Percentiles rank a stretch among this genome's conserved stretches.
These are phyloP conservation scores for Crinitomyces ghanaensis DNA, from an alignment of 805 yeast species.

Conservation along the genomic window DNA sequence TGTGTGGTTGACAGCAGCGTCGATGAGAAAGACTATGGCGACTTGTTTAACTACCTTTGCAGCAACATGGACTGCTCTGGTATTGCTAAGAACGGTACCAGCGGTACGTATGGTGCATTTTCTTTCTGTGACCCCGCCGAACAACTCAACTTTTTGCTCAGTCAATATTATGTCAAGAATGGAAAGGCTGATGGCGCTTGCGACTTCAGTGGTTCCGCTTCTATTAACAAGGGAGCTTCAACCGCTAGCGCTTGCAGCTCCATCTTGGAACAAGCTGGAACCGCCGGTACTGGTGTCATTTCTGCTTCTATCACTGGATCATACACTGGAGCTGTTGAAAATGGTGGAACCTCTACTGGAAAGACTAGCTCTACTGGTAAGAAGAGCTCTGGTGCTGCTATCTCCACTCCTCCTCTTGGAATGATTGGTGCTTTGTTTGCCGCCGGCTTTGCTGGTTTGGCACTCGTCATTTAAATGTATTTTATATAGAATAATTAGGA, in stretches of 20 bases:
- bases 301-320: conserved; percentile 30
- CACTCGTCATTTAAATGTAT: conserved; percentile 13
- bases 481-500: no score
- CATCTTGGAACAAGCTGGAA: conserved; percentile 52
- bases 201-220: conserved; percentile 60
- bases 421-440: conserved; percentile 13
- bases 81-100: conserved; percentile 47
- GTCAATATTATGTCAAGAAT: conserved; percentile 47
- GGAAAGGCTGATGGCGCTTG: conserved; percentile 43
- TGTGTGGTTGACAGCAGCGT: conserved; percentile 52
- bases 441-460: conserved; percentile 14
- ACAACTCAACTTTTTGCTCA: conserved; percentile 54
- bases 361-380: conserved; percentile 4
- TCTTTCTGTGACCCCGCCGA: conserved; percentile 65
- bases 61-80: conserved; percentile 47
- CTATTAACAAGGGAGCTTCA: conserved; percentile 32
- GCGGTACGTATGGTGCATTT: conserved; percentile 61
- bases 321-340: conserved; percentile 20
- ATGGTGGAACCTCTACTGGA: conserved; percentile 10
- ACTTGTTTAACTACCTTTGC: conserved; percentile 49
- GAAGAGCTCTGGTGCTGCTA: conserved; percentile 8
- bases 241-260: conserved; percentile 42
- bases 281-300: conserved; percentile 53
- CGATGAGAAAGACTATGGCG: conserved; percentile 42
- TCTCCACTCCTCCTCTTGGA: conserved; percentile 7